phyloP scores from a whole-genome alignment of 1,139 yeast genomes.

The Pichia sp. region DNA sequence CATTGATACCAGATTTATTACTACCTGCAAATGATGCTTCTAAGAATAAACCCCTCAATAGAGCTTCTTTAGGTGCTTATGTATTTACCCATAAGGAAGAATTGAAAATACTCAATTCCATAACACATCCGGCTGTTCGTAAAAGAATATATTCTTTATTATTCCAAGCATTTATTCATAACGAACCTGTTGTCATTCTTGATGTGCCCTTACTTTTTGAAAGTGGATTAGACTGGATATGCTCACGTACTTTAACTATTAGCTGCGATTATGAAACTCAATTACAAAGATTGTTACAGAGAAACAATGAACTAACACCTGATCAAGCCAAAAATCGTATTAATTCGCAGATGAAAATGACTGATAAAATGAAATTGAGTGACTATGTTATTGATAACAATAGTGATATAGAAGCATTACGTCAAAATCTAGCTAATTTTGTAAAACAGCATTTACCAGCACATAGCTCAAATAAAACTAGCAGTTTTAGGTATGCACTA shows the following conservation, averaged over 20 bases:
- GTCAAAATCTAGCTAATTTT: slow-evolving; percentile 40
- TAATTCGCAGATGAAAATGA: slow-evolving; percentile 65
- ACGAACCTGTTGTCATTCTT: slow-evolving; percentile 53
- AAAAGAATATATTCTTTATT: slow-evolving; percentile 57
- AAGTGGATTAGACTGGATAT: slow-evolving; percentile 58
- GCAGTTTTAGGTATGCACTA: neutral
- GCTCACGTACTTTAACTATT: slow-evolving; percentile 70
- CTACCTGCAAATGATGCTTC: slow-evolving; percentile 35
- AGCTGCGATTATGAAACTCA: slow-evolving; percentile 55
- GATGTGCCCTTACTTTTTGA: slow-evolving; percentile 92
- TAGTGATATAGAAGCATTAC: slow-evolving; percentile 43
- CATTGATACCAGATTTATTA: slow-evolving; percentile 50
- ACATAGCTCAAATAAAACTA: slow-evolving; percentile 12
- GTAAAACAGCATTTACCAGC: slow-evolving; percentile 45
- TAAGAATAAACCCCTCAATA: slow-evolving; percentile 36
- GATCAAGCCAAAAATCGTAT: slow-evolving; percentile 73
- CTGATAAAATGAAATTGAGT: slow-evolving; percentile 50
- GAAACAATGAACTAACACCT: slow-evolving; percentile 62
- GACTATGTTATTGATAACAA: slow-evolving; percentile 68
- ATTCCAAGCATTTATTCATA: slow-evolving; percentile 47
- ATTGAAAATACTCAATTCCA: slow-evolving; percentile 53
- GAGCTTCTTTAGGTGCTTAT: slow-evolving; percentile 69
- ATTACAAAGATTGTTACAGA: slow-evolving; percentile 48
- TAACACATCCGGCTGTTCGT: slow-evolving; percentile 88
- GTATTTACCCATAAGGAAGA: slow-evolving; percentile 60